Percentiles rank a stretch among this genome's conserved stretches.
Conservation (phyloP, 371 early-diverging fungal genomes). For the Chytridium lagenaria region DNA sequence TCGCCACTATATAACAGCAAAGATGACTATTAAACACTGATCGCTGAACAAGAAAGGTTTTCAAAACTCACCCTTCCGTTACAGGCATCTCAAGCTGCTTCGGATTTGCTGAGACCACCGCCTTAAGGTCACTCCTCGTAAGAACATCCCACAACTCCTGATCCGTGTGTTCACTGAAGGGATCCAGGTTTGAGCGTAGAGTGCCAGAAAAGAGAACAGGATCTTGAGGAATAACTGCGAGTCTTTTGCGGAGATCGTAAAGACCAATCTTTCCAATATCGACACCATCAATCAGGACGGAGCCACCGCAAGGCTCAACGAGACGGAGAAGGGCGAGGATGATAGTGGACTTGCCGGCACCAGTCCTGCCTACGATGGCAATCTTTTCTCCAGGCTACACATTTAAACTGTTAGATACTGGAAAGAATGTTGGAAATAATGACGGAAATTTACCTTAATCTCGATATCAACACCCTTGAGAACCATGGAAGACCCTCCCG, state of each 20-base stretch:
- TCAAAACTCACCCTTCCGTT: constrained; percentile 17
- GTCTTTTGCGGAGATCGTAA: constrained; percentile 23
- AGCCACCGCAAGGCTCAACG: constrained; percentile 77
- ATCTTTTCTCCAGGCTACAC: constrained; percentile 49
- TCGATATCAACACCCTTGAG: constrained; percentile 63
- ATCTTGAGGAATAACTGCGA: constrained; percentile 41
- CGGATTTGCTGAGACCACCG: constrained; percentile 45
- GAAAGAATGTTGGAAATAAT: background rate
- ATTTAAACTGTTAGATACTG: background rate
- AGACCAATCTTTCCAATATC: constrained; percentile 36
- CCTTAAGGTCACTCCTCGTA: constrained; percentile 47
- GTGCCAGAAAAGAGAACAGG: constrained; percentile 36
- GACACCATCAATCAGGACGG: constrained; percentile 40
- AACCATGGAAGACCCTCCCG: constrained; percentile 64
- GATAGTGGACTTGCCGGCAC: constrained; percentile 38
- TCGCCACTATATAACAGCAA: constrained; percentile 8
- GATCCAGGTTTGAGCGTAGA: constrained; percentile 38
- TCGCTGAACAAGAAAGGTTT: background rate
- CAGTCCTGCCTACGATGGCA: constrained; percentile 71
- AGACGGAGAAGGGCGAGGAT: constrained; percentile 85
- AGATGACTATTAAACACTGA: background rate
- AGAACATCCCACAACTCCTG: constrained; percentile 37
- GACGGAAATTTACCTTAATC: constrained; percentile 22
- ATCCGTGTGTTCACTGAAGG: constrained; percentile 31
- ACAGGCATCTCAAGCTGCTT: constrained; percentile 27